Evolutionary conservation across 140 eudicot genomes (phyloP).

Genomic region (Senecio squalidus): DNA sequence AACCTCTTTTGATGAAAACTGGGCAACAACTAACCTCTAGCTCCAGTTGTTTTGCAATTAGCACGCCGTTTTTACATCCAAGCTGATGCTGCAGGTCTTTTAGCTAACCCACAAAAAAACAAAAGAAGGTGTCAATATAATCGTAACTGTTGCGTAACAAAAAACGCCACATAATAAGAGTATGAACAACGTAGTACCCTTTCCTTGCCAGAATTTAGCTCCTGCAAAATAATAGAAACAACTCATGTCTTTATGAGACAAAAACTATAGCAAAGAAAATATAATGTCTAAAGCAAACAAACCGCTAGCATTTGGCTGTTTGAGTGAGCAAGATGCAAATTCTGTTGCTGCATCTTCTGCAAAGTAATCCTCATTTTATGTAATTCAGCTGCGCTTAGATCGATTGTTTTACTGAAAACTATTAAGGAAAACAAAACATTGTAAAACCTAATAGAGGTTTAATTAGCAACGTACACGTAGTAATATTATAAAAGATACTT

Average conservation of each 20-base stretch:
- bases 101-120: conserved; percentile 2
- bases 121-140: background rate
- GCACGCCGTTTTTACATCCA: conserved; percentile 27
- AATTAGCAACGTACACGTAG: background rate
- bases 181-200: conserved; percentile 4
- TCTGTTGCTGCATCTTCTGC: background rate
- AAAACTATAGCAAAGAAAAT: background rate
- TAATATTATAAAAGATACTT: conserved; percentile 39
- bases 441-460: background rate
- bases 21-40: conserved; percentile 36
- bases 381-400: conserved; percentile 46
- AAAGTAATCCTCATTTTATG: conserved; percentile 30
- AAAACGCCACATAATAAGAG: background rate
- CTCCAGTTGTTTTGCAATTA: conserved; percentile 37
- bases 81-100: conserved; percentile 13
- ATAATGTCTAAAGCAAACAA: background rate
- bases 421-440: conserved; percentile 15
- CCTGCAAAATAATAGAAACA: background rate
- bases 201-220: background rate
- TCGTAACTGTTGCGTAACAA: background rate
- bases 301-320: background rate
- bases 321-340: background rate
- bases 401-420: conserved; percentile 48
- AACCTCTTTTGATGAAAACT: conserved; percentile 14
- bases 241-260: too few relatives aligned